These are phyloP conservation scores for Tagetes patula DNA, from an alignment of 129 eudicot genomes.

Conservation along the genomic window DNA sequence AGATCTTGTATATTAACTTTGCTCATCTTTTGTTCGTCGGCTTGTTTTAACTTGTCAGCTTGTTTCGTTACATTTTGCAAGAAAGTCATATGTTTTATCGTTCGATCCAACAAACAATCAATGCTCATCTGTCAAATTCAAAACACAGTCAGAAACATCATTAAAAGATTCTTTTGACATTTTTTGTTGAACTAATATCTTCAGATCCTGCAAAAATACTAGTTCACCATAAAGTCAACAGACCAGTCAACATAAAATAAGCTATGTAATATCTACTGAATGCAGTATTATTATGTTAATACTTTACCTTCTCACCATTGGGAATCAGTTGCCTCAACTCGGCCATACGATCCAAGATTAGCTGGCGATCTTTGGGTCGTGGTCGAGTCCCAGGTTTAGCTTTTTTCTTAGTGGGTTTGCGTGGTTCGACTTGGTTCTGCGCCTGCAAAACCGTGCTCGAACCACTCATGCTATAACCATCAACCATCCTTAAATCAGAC, in stretches of 20 bases:
- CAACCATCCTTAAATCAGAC: slow-evolving; percentile 42
- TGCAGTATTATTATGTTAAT: background rate
- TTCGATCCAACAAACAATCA: slow-evolving; percentile 78
- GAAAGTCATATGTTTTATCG: slow-evolving; percentile 89
- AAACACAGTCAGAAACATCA: background rate
- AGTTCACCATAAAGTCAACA: slow-evolving; percentile 15
- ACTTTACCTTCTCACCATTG: slow-evolving; percentile 77
- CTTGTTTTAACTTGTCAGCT: slow-evolving; percentile 50
- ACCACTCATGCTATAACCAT: slow-evolving; percentile 42
- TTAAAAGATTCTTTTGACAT: slow-evolving; percentile 9
- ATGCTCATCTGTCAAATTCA: slow-evolving; percentile 69
- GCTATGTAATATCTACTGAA: background rate
- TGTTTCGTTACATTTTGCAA: slow-evolving; percentile 71
- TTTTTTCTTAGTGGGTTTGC: slow-evolving; percentile 61
- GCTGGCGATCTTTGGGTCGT: slow-evolving; percentile 89
- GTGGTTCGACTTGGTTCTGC: slow-evolving; percentile 41
- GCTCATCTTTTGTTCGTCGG: slow-evolving; percentile 54
- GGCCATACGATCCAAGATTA: slow-evolving; percentile 77
- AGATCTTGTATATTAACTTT: slow-evolving; percentile 21
- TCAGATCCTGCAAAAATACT: background rate
- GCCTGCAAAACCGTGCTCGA: slow-evolving; percentile 43
- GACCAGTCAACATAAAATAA: no score
- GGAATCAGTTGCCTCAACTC: slow-evolving; percentile 91
- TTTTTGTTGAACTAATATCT: slow-evolving; percentile 14
- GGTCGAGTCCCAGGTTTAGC: slow-evolving; percentile 82